These are phyloP conservation scores for Themeda triandra DNA, from an alignment of 176 grass and related monocot species.

Conservation along the genomic window DNA sequence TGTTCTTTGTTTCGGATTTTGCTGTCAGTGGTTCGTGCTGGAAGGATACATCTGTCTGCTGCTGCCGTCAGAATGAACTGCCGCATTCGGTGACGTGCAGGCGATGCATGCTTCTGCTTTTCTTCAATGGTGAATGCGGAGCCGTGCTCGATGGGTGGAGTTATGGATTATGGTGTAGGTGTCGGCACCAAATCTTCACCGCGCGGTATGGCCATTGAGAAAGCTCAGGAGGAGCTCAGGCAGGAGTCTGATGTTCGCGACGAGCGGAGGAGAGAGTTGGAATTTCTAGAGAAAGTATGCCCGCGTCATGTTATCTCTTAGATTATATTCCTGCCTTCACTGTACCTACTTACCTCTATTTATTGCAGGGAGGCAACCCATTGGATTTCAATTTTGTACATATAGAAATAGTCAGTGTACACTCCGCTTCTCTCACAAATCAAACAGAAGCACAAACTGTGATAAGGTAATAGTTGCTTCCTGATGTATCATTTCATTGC, in stretches of 20 bases:
- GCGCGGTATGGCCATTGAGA: conserved; percentile 63
- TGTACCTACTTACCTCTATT: conserved; percentile 28
- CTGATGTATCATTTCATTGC: conserved; percentile 9
- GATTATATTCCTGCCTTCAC: conserved; percentile 3
- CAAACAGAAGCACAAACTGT: conserved; percentile 56
- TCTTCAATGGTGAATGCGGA: conserved; percentile 56
- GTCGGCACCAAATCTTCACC: conserved; percentile 69
- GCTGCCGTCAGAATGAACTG: not conserved
- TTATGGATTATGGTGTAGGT: conserved; percentile 58
- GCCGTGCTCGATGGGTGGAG: conserved; percentile 55
- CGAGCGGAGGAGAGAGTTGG: conserved; percentile 70
- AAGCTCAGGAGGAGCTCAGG: conserved; percentile 87
- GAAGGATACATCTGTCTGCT: not conserved
- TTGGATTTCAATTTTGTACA: conserved; percentile 90
- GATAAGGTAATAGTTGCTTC: conserved; percentile 49
- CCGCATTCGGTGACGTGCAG: conserved; percentile 1
- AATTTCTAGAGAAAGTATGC: conserved; percentile 90
- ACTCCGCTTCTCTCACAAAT: conserved; percentile 82
- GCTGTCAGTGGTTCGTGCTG: not conserved
- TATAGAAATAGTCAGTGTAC: conserved; percentile 65
- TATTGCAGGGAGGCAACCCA: conserved; percentile 84
- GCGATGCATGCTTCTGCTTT: conserved; percentile 14
- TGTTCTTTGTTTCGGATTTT: not conserved
- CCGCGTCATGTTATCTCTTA: not conserved
- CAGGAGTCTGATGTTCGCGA: conserved; percentile 76